Evolutionary conservation across 2,329 filamentous ascomycete species (phyloP).

Genomic region (Cyphellophora europaea): DNA sequence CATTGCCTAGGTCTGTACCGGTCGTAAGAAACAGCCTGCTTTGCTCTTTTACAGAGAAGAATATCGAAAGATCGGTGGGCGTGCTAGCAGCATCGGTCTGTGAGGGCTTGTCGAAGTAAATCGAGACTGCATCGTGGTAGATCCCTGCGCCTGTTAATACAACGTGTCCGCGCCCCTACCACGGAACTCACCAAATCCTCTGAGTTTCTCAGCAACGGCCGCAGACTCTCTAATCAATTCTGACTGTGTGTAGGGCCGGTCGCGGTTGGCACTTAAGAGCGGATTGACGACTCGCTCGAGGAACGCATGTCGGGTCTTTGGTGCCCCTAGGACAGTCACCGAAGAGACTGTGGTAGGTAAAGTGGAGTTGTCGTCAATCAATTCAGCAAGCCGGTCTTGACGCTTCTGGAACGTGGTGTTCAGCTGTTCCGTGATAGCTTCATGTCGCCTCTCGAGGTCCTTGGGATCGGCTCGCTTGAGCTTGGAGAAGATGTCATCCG

Average conservation of each 20-base stretch:
- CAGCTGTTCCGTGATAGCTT: conserved; percentile 50
- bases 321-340: conserved; percentile 72
- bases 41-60: conserved; percentile 68
- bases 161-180: background rate
- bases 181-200: conserved; percentile 59
- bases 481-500: conserved; percentile 14
- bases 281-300: conserved; percentile 74
- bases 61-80: conserved; percentile 71
- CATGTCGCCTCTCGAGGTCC: conserved; percentile 49
- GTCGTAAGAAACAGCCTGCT: conserved; percentile 82
- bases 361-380: conserved; percentile 72
- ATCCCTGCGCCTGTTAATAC: conserved; percentile 52
- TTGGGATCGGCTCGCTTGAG: conserved; percentile 38
- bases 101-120: conserved; percentile 71
- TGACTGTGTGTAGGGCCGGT: conserved; percentile 64
- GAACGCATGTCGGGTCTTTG: conserved; percentile 74
- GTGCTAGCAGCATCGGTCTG: conserved; percentile 59
- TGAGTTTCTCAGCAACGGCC: conserved; percentile 62
- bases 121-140: conserved; percentile 71
- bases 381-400: conserved; percentile 53
- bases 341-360: conserved; percentile 82
- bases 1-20: conserved; percentile 86
- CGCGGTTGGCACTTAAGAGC: conserved; percentile 59
- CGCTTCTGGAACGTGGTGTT: conserved; percentile 51
- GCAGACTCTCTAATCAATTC: conserved; percentile 69